Base-by-base conservation (phyloP, 2,329 filamentous ascomycete species). In the Phoma sp. region DNA sequence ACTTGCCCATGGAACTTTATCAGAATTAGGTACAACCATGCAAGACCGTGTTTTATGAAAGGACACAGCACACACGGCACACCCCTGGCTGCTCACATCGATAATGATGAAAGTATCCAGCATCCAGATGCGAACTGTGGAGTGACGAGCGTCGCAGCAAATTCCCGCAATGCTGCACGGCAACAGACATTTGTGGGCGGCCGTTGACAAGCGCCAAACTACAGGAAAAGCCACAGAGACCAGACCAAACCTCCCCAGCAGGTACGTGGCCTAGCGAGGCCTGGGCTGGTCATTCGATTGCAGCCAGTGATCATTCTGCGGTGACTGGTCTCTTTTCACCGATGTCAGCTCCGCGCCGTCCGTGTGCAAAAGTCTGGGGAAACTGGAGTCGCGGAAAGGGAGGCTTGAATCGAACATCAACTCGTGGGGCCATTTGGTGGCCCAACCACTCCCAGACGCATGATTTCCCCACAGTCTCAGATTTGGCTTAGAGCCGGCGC, bases 321-420 rank as follows among this genome's bases (percentile, higher is more conserved):
- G 47, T 32, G 10, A 42, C 30, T 48, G 29, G 24, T 30, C 40
- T 27, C 9, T 42, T 45, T 52, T 58, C 43, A 59, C 62, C 60
- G 60, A 63, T 64, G 60, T 62, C 51, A 61, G 58, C 57, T 42
- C 42, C 39, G 40, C 30, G 51, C 45, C 57, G 58, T 52, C 49
- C 48, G 45, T 55, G 57, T 40, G 45, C 44, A 47, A 53, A 62
- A 68, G 64, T 56, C 64, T 66, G 64, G 65, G 64, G 64, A 64
- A 68, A 55, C 61, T 60, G 57, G 54, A 58, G 45, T 54, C 38
- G 46, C 39, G 41, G 47, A 56, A 47, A 59, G 55, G 32, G 49
- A 46, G 41, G 35, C 23, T 45, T 46, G 27, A 35, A 46, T 50
- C 41, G 45, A 38, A 47, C 25, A 39, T 27, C 23, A 33, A 52